Base-by-base conservation (phyloP, 768 basidiomycete species). In the Rhodotorula graminis region DNA sequence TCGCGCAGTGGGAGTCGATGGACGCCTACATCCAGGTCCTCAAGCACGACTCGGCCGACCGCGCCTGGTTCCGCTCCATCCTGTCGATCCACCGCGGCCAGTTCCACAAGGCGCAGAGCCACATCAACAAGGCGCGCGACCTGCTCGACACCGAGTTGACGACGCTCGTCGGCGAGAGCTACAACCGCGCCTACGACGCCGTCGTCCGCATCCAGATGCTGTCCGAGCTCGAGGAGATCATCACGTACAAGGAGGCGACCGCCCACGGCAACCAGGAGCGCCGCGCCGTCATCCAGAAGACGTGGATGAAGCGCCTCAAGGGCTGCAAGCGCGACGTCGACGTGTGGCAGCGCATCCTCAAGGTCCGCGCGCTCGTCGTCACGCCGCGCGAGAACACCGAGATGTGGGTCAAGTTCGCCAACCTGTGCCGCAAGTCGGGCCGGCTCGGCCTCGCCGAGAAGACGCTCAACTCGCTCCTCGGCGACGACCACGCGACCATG, bases 381-480 rank as follows among this genome's bases (percentile, higher is more conserved):
- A 90, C 87, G 57, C 95, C 96, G 0, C 91, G 91, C 74, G 93
- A 96, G 73, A 93, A 97, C 79, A 92, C 91, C 57, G 87, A 90
- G 59, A 97, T 96, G 88, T 98, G 94, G 93, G 96, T 99, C 82
- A 93, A 96, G 82, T 97, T 99, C 79, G 92, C 95, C 5, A 98
- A 99, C 78, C 84, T 98, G 2, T 98, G 96, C 80, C 91, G 96
- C 64, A 95, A 95, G 82, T 90, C 88, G 27, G 93, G 95, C 62
- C 88, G 96, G 11, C 91, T 98, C 87, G 86, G 86, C n/a, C 83
- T 99, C 62, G 94, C 95, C 0, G 93, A 97, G 77, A 98, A 98
- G 83, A 96, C 95, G 0, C 90, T 99, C 78, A 91, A 93, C 74
- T 95, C 93, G 0, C 82, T 99, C 2, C 83, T 96, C 44, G 88